Evolutionary conservation across 192 early-diverging fungal species (phyloP), one percentile per base, ranked within the genome.

Genomic region (Coemansia asiatica): DNA sequence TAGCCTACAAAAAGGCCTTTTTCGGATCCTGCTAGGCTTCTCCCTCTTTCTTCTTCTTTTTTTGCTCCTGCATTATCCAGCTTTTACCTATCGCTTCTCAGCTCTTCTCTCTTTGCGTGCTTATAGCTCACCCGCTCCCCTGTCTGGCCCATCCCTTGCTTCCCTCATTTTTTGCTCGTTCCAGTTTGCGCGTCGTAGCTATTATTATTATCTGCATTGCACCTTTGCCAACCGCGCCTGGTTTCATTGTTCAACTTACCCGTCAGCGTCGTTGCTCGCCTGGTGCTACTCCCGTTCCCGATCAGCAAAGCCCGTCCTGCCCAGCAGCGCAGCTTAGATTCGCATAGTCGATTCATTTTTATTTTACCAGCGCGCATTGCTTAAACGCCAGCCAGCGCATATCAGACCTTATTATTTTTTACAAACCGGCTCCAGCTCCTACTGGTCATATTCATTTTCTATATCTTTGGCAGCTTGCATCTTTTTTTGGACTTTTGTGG

Each of bases 1-100:
- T 58, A 58, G 56, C 56, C 59, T 40, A 31, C 54, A 56, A 56
- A 56, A 56, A 56, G 28, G 15, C 27, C 27, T 56, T 29, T 56
- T 56, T 29, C 54, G 26, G 54, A 50, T 31, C 61, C 33, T 36
- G 6, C 27, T 60, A 8, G 31, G n/a, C n/a, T 50, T 33, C 8
- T 19, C 22, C 4, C 15, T 63, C 61, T 63, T 44, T 44, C 59
- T 47, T 44, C 48, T 60, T 47, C 40, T 23, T 47, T 18, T 22
- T 60, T 60, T 18, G 40, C 40, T 44, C 40, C 40, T 47, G 40
- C 27, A 33, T 47, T 44, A 25, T 38, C n/a, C 38, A 56, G 26
- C 54, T 56, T 56, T 56, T 56, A 56, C 29, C 54, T 29, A 56
- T 56, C 54, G 29, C 40, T 44, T 44, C 3, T 44, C 13, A 13